A percentile compares a stretch with the other conserved stretches of the same genome.
phyloP scores from a whole-genome alignment of 108 stramenopile species.

The Fistulifera pelliculosa region DNA sequence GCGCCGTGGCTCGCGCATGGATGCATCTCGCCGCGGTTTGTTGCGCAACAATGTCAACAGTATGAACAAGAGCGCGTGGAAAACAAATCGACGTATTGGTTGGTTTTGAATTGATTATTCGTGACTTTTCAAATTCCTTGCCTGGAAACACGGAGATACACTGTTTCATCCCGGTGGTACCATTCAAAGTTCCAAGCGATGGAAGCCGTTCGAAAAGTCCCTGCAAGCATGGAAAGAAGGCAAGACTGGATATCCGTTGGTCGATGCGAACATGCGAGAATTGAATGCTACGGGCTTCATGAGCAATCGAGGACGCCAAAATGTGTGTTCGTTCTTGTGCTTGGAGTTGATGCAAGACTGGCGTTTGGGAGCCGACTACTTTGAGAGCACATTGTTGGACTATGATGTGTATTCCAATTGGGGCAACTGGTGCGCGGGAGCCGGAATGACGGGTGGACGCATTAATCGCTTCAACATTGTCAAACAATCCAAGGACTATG shows the following conservation, averaged over 20 bases:
- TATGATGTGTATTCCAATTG: constrained; percentile 93
- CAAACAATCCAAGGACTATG: constrained; percentile 94
- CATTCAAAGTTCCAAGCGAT: constrained; percentile 40
- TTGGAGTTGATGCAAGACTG: constrained; percentile 93
- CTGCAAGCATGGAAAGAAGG: constrained; percentile 76
- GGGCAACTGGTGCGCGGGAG: constrained; percentile 89
- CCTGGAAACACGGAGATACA: constrained; percentile 73
- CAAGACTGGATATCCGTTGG: constrained; percentile 84
- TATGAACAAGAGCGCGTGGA: constrained; percentile 83
- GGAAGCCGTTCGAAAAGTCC: constrained; percentile 55
- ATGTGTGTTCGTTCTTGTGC: constrained; percentile 88
- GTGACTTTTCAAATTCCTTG: constrained; percentile 96
- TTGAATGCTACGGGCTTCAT: constrained; percentile 92
- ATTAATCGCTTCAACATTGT: constrained; percentile 90
- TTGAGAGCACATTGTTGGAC: constrained; percentile 88
- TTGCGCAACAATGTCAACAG: constrained; percentile 63
- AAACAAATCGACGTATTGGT: constrained; percentile 97
- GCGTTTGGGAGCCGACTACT: constrained; percentile 90
- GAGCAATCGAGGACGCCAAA: constrained; percentile 96
- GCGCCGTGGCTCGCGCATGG: constrained; percentile 94
- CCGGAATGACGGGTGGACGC: constrained; percentile 89
- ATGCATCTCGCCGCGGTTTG: constrained; percentile 78
- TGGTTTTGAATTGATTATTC: constrained; percentile 93
- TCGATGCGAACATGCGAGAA: constrained; percentile 99
- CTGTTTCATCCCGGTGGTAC: constrained; percentile 82